phyloP scores from a whole-genome alignment of 163 green algal genomes.

The Coccomyxa subellipsoidea region DNA sequence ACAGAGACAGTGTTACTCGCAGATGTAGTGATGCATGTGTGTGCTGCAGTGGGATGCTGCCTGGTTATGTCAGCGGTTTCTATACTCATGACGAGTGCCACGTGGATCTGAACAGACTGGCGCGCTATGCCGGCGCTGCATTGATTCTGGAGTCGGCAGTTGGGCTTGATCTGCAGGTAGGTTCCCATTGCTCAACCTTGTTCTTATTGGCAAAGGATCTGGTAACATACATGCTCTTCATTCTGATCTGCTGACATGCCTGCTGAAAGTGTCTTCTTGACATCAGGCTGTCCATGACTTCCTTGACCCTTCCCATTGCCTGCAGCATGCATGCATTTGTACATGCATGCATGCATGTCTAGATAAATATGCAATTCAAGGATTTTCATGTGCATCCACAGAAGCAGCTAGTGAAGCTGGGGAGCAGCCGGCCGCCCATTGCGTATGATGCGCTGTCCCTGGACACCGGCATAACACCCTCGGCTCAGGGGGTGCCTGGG shows the following conservation, averaged over 20 bases:
- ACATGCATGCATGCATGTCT: no score
- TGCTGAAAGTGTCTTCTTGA: no score
- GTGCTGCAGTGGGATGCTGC: constrained; percentile 88
- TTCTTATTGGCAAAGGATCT: not conserved
- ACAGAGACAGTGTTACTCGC: not conserved
- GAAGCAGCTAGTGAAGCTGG: constrained; percentile 59
- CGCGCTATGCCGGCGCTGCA: constrained; percentile 60
- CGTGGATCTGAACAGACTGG: constrained; percentile 82
- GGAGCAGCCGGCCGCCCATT: constrained; percentile 50
- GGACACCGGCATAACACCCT: constrained; percentile 89
- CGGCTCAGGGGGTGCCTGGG: constrained; percentile 49
- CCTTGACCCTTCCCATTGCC: no score
- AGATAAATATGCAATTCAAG: no score
- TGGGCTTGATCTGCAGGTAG: constrained; percentile 69
- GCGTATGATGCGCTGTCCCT: constrained; percentile 86
- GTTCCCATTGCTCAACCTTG: not conserved
- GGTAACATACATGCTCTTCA: not conserved
- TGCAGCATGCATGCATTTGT: no score
- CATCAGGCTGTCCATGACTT: no score
- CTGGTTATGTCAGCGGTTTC: constrained; percentile 85
- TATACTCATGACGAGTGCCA: constrained; percentile 92
- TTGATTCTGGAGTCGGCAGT: constrained; percentile 73
- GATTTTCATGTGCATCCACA: constrained; percentile 28
- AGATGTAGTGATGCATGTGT: not conserved
- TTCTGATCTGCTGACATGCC: no score